A percentile compares a stretch with the other conserved stretches of the same genome.
Evolutionary conservation across 177 flowering plant genomes (phyloP).

Genomic region (Vitis hybrid): DNA sequence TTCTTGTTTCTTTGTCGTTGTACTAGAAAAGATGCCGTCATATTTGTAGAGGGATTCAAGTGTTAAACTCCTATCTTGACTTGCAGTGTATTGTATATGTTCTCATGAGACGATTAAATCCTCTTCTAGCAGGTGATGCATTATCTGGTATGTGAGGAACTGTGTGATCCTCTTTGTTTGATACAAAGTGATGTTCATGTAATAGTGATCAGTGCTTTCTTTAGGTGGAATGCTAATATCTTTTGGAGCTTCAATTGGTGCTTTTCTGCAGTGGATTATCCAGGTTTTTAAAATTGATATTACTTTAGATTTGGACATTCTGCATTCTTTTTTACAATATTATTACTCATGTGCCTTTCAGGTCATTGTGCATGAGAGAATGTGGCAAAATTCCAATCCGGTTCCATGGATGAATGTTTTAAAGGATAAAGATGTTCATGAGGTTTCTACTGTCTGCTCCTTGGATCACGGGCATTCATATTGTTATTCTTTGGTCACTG

Average conservation of each 20-base stretch:
- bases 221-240: conserved; percentile 29
- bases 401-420: conserved; percentile 18
- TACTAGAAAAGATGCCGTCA: neutral
- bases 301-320: neutral
- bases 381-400: conserved; percentile 11
- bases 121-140: neutral
- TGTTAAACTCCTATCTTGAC: neutral
- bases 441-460: conserved; percentile 17
- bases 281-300: conserved; percentile 21
- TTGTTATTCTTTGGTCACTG: neutral
- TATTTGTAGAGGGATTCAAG: neutral
- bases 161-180: neutral
- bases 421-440: conserved; percentile 22
- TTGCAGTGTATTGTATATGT: conserved; percentile 20
- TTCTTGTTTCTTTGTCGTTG: neutral
- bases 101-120: conserved; percentile 8
- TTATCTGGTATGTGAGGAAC: conserved; percentile 2
- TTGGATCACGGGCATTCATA: neutral
- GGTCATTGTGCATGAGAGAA: conserved; percentile 20
- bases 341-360: conserved; percentile 1
- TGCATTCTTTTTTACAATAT: neutral
- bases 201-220: neutral
- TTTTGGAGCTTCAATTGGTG: conserved; percentile 30
- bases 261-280: conserved; percentile 28
- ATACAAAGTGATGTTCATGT: neutral